These are phyloP conservation scores for Parasitella parasitica DNA, from an alignment of 371 early-diverging fungal species.

Conservation along the genomic window DNA sequence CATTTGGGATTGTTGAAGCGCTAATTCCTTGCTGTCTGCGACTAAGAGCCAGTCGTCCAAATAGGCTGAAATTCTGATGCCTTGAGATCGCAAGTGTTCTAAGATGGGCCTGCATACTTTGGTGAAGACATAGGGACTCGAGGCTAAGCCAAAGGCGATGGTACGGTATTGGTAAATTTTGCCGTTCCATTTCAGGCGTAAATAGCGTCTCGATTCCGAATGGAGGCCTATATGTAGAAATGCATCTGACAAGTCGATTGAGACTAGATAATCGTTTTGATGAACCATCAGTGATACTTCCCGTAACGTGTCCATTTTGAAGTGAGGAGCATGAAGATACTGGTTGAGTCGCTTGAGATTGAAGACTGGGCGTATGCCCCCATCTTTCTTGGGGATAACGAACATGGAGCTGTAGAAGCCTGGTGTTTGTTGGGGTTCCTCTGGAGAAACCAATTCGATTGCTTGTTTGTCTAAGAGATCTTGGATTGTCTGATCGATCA, in stretches of 20 bases:
- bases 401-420: conserved; percentile 9
- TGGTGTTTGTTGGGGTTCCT: background rate
- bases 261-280: conserved; percentile 26
- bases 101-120: conserved; percentile 29
- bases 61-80: background rate
- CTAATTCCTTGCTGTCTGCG: background rate
- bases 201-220: conserved; percentile 17
- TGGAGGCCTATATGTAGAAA: conserved; percentile 30
- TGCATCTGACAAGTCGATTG: conserved; percentile 36
- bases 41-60: conserved; percentile 11
- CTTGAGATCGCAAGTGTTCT: conserved; percentile 21
- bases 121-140: conserved; percentile 45
- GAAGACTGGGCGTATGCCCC: conserved; percentile 26
- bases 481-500: background rate
- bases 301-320: conserved; percentile 36
- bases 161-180: conserved; percentile 46
- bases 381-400: conserved; percentile 30
- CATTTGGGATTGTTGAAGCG: too few species aligned
- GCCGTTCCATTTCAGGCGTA: conserved; percentile 46
- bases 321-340: conserved; percentile 6
- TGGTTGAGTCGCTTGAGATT: conserved; percentile 25
- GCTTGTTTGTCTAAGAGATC: background rate
- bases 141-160: conserved; percentile 47
- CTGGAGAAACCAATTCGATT: background rate
- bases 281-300: conserved; percentile 19